A percentile compares a stretch with the other conserved stretches of the same genome.
Conservation (phyloP, 441 rosid genomes). For the Gossypium laxum region DNA sequence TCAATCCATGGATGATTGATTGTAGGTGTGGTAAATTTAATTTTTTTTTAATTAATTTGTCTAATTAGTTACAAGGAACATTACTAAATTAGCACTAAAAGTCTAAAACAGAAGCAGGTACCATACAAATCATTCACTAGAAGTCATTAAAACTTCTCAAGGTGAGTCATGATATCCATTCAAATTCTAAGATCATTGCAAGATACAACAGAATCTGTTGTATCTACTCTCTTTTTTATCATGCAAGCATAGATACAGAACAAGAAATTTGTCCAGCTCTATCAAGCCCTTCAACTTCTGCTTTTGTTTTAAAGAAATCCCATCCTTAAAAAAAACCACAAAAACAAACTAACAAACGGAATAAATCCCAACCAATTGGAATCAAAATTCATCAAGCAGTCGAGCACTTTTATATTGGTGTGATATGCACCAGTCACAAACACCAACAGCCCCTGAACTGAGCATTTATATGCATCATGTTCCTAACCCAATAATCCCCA, state of each 20-base stretch:
- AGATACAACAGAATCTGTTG: neutral
- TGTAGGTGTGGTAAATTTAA: neutral
- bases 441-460: neutral
- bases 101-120: neutral
- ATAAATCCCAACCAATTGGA: neutral
- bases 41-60: neutral
- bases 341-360: neutral
- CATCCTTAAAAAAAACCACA: neutral
- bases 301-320: neutral
- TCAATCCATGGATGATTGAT: neutral
- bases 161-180: neutral
- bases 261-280: neutral
- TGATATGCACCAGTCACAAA: neutral
- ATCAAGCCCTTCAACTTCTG: constrained; percentile 10
- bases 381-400: constrained; percentile 1
- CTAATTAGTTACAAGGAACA: neutral
- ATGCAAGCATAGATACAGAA: neutral
- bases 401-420: neutral
- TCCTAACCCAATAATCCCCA: neutral
- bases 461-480: neutral
- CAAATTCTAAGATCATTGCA: neutral
- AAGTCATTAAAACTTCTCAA: neutral
- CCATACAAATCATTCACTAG: constrained; percentile 3
- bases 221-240: neutral
- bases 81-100: constrained; percentile 1